Base-by-base conservation (phyloP, 257 asterid genomes). In the Rubia yunnanensis region DNA sequence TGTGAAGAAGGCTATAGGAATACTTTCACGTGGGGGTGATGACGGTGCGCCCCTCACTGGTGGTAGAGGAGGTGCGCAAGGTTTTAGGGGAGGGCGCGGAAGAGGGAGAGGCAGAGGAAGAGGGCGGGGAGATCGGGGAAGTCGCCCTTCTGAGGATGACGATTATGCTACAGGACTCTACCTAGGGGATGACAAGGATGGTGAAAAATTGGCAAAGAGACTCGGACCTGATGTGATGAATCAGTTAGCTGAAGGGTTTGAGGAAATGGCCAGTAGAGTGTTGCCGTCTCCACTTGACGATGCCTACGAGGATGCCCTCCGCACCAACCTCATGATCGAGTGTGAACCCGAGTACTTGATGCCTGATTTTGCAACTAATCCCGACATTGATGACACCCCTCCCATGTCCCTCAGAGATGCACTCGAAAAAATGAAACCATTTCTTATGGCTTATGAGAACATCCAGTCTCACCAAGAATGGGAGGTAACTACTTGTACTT, bases 371-470 rank as follows among this genome's bases (percentile, higher is more conserved):
- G 88, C 81, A 68, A 77, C 79, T 23, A 90, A 88, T 70, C 99
- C 99, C 0, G 97, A 89, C 78, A 88, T 92, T 59, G 95, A 92
- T 66, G 97, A 89, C 77, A 83, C 82, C 59, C 92, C 95, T 71
- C 95, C 88, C 9, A 84, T 86, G 64, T 58, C 96, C 63, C 92
- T 92, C 9, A 80, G 82, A 5, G 97, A 86, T 52, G 94, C 96
- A 34, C 86, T 92, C 26, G 95, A 89, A 82, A 92, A 92, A 85
- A 67, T 83, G 85, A 92, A 92, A 78, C 97, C 97, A 4, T 89
- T 88, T 86, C 80, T 94, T 54, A 85, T 90, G 94, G 70, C 75
- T 28, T 83, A 85, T 77, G 95, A 83, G 83, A 94, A 95, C 74
- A 86, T 94, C 66, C 64, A 82, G 71, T 80, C 70, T 77, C 95